These are phyloP conservation scores for Talaromyces funiculosus DNA, from an alignment of 2,329 filamentous ascomycete species.

Conservation along the genomic window DNA sequence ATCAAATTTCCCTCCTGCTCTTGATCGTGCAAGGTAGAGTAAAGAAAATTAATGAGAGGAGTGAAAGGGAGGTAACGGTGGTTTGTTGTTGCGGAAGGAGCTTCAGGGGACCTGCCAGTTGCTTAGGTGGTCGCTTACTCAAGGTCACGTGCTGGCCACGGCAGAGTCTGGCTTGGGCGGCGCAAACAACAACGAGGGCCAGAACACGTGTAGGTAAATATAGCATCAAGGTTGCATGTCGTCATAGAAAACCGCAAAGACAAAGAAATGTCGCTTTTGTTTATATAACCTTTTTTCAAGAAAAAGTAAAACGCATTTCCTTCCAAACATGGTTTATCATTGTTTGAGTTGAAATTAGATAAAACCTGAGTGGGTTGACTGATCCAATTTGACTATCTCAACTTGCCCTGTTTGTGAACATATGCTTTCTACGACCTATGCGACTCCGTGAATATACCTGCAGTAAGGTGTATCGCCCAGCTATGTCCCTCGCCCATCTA, in stretches of 20 bases:
- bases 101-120: slow-evolving; percentile 15
- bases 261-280: not conserved
- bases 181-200: not conserved
- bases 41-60: slow-evolving; percentile 11
- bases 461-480: no score
- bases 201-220: slow-evolving; percentile 11
- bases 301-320: no score
- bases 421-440: no score
- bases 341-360: not conserved
- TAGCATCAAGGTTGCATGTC: slow-evolving; percentile 5
- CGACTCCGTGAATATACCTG: not conserved
- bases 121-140: slow-evolving; percentile 16
- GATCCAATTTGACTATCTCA: no score
- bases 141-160: slow-evolving; percentile 11
- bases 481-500: not conserved
- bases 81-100: slow-evolving; percentile 15
- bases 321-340: not conserved
- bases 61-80: slow-evolving; percentile 4
- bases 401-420: no score
- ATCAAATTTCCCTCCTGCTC: slow-evolving; percentile 8
- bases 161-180: not conserved
- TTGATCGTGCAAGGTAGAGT: not conserved
- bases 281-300: no score
- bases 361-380: not conserved
- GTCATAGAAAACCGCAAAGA: not conserved